phyloP scores from a whole-genome alignment of 192 early-diverging fungal genomes.

The Coemansia nantahalensis region DNA sequence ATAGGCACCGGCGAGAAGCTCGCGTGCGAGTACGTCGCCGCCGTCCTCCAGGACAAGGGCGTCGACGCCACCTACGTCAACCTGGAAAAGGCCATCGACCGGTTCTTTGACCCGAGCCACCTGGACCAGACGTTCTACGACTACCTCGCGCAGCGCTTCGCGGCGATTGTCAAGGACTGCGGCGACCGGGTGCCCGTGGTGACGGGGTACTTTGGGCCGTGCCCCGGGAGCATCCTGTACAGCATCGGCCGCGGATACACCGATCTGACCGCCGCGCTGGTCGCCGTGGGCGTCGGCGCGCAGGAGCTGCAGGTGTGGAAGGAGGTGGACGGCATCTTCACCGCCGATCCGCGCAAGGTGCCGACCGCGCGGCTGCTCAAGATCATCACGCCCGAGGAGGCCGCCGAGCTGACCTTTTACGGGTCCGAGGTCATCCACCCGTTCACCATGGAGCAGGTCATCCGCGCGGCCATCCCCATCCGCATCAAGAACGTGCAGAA shows the following conservation, averaged over 20 bases:
- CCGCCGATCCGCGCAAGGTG: constrained; percentile 97
- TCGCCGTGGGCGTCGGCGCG: constrained; percentile 85
- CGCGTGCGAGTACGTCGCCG: constrained; percentile 85
- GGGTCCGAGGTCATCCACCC: constrained; percentile 95
- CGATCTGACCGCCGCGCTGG: constrained; percentile 92
- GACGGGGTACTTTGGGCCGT: constrained; percentile 98
- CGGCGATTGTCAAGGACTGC: constrained; percentile 57
- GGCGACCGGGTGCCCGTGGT: constrained; percentile 81
- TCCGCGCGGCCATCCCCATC: constrained; percentile 93
- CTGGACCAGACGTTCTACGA: constrained; percentile 97
- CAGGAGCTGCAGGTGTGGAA: constrained; percentile 98
- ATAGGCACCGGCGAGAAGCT: constrained; percentile 93
- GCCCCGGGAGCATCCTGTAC: constrained; percentile 85
- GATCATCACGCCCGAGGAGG: constrained; percentile 97
- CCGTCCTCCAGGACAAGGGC: constrained; percentile 74
- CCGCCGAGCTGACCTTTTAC: constrained; percentile 97
- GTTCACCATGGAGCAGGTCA: constrained; percentile 99
- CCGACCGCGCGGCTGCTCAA: constrained; percentile 78
- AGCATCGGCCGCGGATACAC: constrained; percentile 98
- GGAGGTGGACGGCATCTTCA: constrained; percentile 99
- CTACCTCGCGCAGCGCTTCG: constrained; percentile 73
- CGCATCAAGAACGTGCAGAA: constrained; percentile 99
- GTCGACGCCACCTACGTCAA: constrained; percentile 83
- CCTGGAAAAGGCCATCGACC: constrained; percentile 80
- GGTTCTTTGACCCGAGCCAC: constrained; percentile 72